phyloP scores from a whole-genome alignment of 306 rosid genomes.

The Fragaria iinumae region DNA sequence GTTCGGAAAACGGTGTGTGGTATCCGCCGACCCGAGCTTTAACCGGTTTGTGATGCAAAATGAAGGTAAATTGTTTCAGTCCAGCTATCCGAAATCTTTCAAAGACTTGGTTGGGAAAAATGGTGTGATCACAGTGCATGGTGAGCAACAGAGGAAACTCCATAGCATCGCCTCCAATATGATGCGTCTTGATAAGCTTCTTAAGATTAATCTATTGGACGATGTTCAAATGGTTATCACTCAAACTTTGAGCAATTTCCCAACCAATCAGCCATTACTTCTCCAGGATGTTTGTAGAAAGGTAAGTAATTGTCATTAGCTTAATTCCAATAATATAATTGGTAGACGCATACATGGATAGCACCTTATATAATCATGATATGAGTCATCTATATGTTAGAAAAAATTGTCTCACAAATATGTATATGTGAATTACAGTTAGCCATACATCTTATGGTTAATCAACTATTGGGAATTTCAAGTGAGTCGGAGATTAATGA shows the following conservation, averaged over 20 bases:
- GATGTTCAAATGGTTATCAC: slow-evolving; percentile 69
- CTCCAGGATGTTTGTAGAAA: slow-evolving; percentile 91
- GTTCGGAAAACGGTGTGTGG: slow-evolving; percentile 85
- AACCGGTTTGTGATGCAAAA: slow-evolving; percentile 88
- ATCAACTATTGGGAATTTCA: slow-evolving; percentile 74
- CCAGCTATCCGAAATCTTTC: slow-evolving; percentile 88
- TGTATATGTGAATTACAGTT: slow-evolving; percentile 38
- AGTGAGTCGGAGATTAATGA: slow-evolving; percentile 74
- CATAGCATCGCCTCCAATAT: slow-evolving; percentile 83
- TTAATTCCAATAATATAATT: neutral
- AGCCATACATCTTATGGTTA: slow-evolving; percentile 84
- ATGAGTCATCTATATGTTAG: too few relatives aligned
- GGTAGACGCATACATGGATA: neutral
- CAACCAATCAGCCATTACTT: slow-evolving; percentile 54
- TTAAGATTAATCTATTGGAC: slow-evolving; percentile 59
- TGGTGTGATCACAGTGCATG: slow-evolving; percentile 90
- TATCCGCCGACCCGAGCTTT: slow-evolving; percentile 80
- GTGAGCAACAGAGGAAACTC: slow-evolving; percentile 83
- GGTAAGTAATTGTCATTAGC: slow-evolving; percentile 29
- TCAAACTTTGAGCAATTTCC: slow-evolving; percentile 54
- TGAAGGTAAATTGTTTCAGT: slow-evolving; percentile 74
- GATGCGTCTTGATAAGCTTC: slow-evolving; percentile 72
- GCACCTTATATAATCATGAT: neutral
- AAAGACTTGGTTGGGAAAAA: slow-evolving; percentile 90
- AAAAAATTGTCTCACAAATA: neutral